Evolutionary conservation across 2,329 filamentous ascomycete species (phyloP).

Genomic region (Bipolaris oryzae): DNA sequence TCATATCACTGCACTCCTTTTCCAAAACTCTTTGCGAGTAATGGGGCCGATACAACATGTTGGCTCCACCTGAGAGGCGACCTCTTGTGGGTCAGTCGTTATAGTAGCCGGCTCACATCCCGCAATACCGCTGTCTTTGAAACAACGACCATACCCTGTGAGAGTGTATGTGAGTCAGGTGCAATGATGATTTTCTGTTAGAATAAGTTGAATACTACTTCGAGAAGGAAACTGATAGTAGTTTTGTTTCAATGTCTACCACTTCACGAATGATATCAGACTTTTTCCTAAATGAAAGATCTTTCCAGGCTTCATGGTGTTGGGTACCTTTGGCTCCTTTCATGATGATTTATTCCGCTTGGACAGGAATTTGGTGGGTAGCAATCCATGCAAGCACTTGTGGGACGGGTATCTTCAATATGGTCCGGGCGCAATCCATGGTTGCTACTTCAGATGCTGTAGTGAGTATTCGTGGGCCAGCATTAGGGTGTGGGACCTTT

Average conservation of each 20-base stretch:
- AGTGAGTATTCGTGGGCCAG: slow-evolving; percentile 24
- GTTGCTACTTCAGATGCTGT: slow-evolving; percentile 39
- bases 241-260: slow-evolving; percentile 36
- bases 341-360: slow-evolving; percentile 43
- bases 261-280: slow-evolving; percentile 34
- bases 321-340: slow-evolving; percentile 36
- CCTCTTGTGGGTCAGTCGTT: slow-evolving; percentile 25
- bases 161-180: slow-evolving; percentile 19
- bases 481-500: slow-evolving; percentile 35
- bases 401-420: slow-evolving; percentile 34
- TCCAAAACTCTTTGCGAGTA: slow-evolving; percentile 32
- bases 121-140: slow-evolving; percentile 26
- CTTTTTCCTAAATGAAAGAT: slow-evolving; percentile 27
- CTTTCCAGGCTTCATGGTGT: slow-evolving; percentile 31
- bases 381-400: slow-evolving; percentile 35
- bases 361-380: slow-evolving; percentile 30
- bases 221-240: slow-evolving; percentile 39
- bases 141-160: slow-evolving; percentile 32
- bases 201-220: slow-evolving; percentile 22
- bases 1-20: slow-evolving; percentile 30
- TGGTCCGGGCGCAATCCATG: slow-evolving; percentile 31
- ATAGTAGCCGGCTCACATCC: slow-evolving; percentile 41
- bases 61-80: slow-evolving; percentile 20
- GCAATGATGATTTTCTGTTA: slow-evolving; percentile 27
- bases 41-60: slow-evolving; percentile 33